phyloP scores from a whole-genome alignment of 2,329 filamentous ascomycete species.

The Penicillium sp. region DNA sequence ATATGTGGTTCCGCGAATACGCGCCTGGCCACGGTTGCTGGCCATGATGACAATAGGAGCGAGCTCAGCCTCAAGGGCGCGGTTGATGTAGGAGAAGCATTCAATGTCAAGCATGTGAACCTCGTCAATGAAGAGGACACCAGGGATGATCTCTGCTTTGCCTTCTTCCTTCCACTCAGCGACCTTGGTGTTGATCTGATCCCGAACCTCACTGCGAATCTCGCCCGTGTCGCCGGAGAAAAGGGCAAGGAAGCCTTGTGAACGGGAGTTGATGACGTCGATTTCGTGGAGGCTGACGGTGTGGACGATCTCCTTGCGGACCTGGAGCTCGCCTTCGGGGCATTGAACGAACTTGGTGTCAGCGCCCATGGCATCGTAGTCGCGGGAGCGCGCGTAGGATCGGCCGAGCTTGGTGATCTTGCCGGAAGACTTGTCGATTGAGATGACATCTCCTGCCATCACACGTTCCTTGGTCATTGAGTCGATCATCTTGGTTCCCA shows the following conservation, averaged over 20 bases:
- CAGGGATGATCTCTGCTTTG: conserved; percentile 96
- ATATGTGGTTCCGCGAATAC: conserved; percentile 92
- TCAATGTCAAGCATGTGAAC: conserved; percentile 99
- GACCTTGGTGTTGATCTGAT: conserved; percentile 99
- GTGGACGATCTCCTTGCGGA: conserved; percentile 94
- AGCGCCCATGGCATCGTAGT: conserved; percentile 98
- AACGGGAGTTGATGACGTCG: conserved; percentile 97
- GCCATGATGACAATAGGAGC: conserved; percentile 99
- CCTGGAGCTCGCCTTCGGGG: conserved; percentile 95
- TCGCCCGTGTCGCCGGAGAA: conserved; percentile 98
- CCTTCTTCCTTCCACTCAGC: conserved; percentile 99
- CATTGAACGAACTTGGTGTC: conserved; percentile 98
- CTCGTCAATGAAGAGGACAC: conserved; percentile 97
- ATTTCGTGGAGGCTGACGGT: conserved; percentile 98
- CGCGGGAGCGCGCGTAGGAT: conserved; percentile 89
- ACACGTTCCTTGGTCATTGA: conserved; percentile 99
- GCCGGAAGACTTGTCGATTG: conserved; percentile 96
- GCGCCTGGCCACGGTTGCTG: conserved; percentile 88
- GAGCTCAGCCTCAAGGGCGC: conserved; percentile 89
- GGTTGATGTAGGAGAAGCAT: conserved; percentile 98
- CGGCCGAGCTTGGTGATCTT: conserved; percentile 97
- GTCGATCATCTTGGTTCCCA: conserved; percentile 99
- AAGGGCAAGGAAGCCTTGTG: conserved; percentile 95
- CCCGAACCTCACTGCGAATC: conserved; percentile 93
- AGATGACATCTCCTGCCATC: conserved; percentile 97